Evolutionary conservation across 768 basidiomycete genomes (phyloP), one percentile per base, ranked within the genome.

Genomic region (Cystobasidium onofrii): DNA sequence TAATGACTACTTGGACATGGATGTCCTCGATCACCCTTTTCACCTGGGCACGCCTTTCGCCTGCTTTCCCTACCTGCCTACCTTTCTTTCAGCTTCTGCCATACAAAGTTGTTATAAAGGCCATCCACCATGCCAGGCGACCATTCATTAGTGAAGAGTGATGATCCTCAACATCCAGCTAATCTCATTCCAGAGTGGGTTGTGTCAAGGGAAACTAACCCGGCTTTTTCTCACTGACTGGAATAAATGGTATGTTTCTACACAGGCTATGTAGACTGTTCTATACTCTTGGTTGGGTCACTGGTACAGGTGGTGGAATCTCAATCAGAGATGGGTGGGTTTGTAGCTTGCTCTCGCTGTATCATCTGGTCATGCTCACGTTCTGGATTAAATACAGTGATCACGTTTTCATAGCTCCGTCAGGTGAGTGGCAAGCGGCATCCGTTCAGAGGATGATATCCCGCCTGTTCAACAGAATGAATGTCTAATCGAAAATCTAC

Each of bases 281-380:
- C 81, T 93, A 93, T 82, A 85, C 82, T 83, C 85, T 93, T 25
- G 92, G 92, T 17, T 93, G 92, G 92, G 92, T 93, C 0, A 93
- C 91, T 1, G 91, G 92, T 18, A 93, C 92, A 1, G 91, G 91
- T 6, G 82, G 83, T 27, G 81, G 81, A 0, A 79, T 80, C 75
- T 78, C 77, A 4, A 52, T 78, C 9, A 52, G 78, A 4, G 64
- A 75, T 1, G 78, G 76, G 78, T 80, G 44, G 78, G 78, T 4
- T 6, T 34, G n/a, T n/a, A n/a, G 15, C 1, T 31, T 36, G 10
- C 23, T 20, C 55, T 43, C 34, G n/a, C 54, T 65, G 13, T 34
- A 20, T 34, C 6, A 2, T 39, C 25, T 34, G 7, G 6, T 34
- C 3, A 67, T 12, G 29, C 23, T 29, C 20, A 31, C 65, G 17